Base-by-base conservation (phyloP, 2,329 filamentous ascomycete species). In the Botrytis aclada region DNA sequence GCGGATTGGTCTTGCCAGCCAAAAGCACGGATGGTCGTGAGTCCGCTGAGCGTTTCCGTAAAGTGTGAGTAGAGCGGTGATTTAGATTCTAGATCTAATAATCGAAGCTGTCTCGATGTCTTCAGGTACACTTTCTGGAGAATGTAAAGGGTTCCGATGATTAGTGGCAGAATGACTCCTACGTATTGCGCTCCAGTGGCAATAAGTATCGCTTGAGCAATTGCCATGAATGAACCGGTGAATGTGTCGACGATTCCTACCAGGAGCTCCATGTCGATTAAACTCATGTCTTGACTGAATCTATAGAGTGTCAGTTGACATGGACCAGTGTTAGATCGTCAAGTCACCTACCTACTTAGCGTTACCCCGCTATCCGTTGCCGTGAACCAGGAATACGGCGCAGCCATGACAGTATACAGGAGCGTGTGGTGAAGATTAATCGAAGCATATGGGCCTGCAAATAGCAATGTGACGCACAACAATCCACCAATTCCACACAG, bases 51-150 rank as follows among this genome's bases (percentile, higher is more conserved):
- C 22, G 81, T 82, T 74, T 86, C 84, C 4, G 81, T 80, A 71
- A 86, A 86, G 65, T 85, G 81, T 0, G 85, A 47, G 56, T 83
- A 86, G 1, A 86, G 78, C 3, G 85, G 85, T 0, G 83, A 81
- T 69, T 77, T 77, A 0, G 72, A 71, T 76, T 86, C 84, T 20
- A 86, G 77, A 60, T 86, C 85, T 62, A 86, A 77, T 47, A 84
- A 81, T 70, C 84, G 82, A 12, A 86, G 74, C 75, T 86, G 84
- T 7, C 84, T 81, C 2, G 84, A 85, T 9, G 85, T 86, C 7
- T 83, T 80, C 22, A 86, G 2, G 84, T 79, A 86, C 61, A 83
- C 79, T 64, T 82, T 83, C 73, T 85, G 84, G 29, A 77, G n/a
- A 25, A 74, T 56, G 25, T 74, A 71, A 9, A 74, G n/a, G 18